Percentiles rank a stretch among this genome's conserved stretches.
Evolutionary conservation across 73 alveolate genomes (phyloP).

Genomic region (Paramecium pentaurelia): DNA sequence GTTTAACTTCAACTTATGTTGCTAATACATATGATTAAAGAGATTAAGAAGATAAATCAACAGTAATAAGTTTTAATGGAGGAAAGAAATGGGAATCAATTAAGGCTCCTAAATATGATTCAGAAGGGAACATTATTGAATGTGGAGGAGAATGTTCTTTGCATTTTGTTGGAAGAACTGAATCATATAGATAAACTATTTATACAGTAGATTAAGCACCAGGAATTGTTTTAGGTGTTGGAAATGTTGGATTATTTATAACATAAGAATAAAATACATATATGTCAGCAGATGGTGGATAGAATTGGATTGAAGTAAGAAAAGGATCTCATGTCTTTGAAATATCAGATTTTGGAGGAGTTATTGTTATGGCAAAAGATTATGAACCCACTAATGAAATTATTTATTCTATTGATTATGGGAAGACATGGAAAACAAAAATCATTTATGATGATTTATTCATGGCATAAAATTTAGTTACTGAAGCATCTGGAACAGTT

Average conservation of each 20-base stretch:
- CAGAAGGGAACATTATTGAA: not conserved
- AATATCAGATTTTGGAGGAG: constrained; percentile 15
- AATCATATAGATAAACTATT: not conserved
- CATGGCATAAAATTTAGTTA: not conserved
- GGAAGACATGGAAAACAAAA: not conserved
- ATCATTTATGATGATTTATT: constrained; percentile 15
- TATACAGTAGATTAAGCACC: constrained; percentile 34
- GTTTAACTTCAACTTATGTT: not conserved
- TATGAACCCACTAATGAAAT: constrained; percentile 31
- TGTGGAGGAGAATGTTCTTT: constrained; percentile 53
- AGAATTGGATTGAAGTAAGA: not conserved
- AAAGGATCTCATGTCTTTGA: constrained; percentile 33
- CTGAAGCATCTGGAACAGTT: constrained; percentile 4
- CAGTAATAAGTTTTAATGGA: constrained; percentile 13
- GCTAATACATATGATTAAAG: constrained; percentile 43
- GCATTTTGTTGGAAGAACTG: constrained; percentile 29
- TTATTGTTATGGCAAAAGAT: constrained; percentile 19
- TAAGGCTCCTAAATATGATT: constrained; percentile 64
- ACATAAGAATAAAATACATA: constrained; percentile 15
- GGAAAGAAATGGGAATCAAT: constrained; percentile 49
- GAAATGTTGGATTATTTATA: not conserved
- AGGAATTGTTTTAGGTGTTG: not conserved
- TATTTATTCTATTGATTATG: constrained; percentile 28
- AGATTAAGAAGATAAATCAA: not conserved
- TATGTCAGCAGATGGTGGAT: constrained; percentile 33